Percentiles rank a stretch among this genome's conserved stretches.
These are phyloP conservation scores for Aspergillus pseudoglaucus DNA, from an alignment of 2,329 filamentous ascomycete species.

Conservation along the genomic window DNA sequence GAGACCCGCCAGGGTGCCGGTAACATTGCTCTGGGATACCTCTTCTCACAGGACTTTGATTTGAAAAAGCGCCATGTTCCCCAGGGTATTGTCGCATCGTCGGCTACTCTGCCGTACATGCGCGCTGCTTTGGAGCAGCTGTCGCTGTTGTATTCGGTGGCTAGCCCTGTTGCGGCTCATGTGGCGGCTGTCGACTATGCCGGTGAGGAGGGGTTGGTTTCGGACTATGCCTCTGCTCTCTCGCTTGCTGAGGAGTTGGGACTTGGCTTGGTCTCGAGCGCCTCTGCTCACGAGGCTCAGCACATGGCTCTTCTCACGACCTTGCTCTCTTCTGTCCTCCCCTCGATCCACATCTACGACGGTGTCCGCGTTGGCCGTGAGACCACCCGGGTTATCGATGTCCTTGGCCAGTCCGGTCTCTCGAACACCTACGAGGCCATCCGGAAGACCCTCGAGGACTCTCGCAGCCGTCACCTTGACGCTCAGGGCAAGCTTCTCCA, in stretches of 20 bases:
- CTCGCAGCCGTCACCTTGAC: slow-evolving; percentile 64
- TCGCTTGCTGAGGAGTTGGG: slow-evolving; percentile 83
- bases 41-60: slow-evolving; percentile 96
- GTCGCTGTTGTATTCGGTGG: slow-evolving; percentile 80
- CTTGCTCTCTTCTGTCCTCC: slow-evolving; percentile 67
- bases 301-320: slow-evolving; percentile 92
- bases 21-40: slow-evolving; percentile 86
- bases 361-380: slow-evolving; percentile 77
- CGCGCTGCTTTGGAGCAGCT: slow-evolving; percentile 85
- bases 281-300: slow-evolving; percentile 83
- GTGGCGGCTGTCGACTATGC: slow-evolving; percentile 85
- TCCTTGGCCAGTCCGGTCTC: slow-evolving; percentile 66
- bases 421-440: slow-evolving; percentile 63
- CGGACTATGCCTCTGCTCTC: slow-evolving; percentile 78
- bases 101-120: slow-evolving; percentile 72
- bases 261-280: slow-evolving; percentile 75
- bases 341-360: slow-evolving; percentile 84
- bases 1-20: slow-evolving; percentile 87
- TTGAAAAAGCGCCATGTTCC: slow-evolving; percentile 83
- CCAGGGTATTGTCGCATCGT: slow-evolving; percentile 82
- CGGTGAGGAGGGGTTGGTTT: slow-evolving; percentile 64
- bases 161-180: slow-evolving; percentile 88
- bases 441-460: slow-evolving; percentile 53
- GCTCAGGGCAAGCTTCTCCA: slow-evolving; percentile 65
- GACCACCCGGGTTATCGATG: slow-evolving; percentile 73